Conservation (phyloP, 2,329 filamentous ascomycete species). For the Colletotrichum neosansevieriae region DNA sequence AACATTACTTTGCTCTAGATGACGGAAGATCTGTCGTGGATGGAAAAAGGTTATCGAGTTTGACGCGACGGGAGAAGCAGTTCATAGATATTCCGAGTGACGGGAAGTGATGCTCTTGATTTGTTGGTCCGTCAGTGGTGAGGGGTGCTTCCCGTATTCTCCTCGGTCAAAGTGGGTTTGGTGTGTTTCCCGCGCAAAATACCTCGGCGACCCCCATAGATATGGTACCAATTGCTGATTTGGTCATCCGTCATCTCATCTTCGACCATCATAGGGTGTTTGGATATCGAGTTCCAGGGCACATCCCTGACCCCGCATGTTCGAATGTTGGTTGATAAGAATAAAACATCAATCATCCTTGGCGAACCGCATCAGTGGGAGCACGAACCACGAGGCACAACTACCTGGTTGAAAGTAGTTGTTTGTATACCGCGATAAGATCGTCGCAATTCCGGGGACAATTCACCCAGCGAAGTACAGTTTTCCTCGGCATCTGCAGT, state of each 20-base stretch:
- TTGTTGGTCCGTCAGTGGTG: not conserved
- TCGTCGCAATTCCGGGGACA: too few species aligned
- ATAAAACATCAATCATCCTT: not conserved
- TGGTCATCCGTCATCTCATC: not conserved
- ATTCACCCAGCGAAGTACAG: too few species aligned
- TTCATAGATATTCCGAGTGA: too few species aligned
- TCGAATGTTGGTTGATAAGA: constrained; percentile 8
- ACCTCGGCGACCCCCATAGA: constrained; percentile 8
- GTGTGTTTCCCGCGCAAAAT: constrained; percentile 27
- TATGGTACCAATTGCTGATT: not conserved
- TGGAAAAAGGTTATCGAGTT: too few species aligned
- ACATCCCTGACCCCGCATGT: not conserved
- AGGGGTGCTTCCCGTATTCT: not conserved
- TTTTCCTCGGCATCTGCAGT: too few species aligned
- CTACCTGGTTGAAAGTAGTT: not conserved
- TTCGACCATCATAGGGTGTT: not conserved
- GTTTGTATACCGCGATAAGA: too few species aligned
- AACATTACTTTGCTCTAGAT: too few species aligned
- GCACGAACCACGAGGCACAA: not conserved
- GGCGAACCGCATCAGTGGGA: not conserved
- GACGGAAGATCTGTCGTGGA: too few species aligned
- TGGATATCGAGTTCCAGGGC: constrained; percentile 15
- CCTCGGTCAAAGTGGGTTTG: constrained; percentile 20
- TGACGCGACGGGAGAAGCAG: too few species aligned
- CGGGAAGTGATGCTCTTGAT: too few species aligned